Percentiles rank a stretch among this genome's conserved stretches.
phyloP scores from a whole-genome alignment of 2,329 filamentous ascomycete species.

The Pseudogymnoascus sp. region DNA sequence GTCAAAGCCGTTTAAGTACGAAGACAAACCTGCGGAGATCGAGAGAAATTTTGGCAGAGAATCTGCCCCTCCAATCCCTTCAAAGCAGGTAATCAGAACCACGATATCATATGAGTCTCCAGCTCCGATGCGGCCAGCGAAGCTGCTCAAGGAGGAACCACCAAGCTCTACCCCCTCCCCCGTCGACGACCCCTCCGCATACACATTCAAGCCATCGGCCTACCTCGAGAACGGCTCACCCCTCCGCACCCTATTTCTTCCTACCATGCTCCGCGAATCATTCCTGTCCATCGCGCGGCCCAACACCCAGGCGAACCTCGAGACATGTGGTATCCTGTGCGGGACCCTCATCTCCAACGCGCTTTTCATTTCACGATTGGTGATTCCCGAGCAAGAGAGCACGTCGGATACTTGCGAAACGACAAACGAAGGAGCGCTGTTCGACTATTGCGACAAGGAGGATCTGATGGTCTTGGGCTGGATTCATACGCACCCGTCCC shows the following conservation, averaged over 20 bases:
- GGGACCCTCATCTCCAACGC: conserved; percentile 89
- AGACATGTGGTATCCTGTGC: conserved; percentile 92
- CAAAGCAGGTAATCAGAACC: background rate
- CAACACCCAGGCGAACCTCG: conserved; percentile 76
- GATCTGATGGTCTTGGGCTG: conserved; percentile 84
- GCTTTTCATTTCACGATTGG: conserved; percentile 78
- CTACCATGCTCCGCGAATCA: conserved; percentile 60
- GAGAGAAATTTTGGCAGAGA: background rate
- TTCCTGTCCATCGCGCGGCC: conserved; percentile 68
- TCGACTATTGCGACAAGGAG: conserved; percentile 81
- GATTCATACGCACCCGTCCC: conserved; percentile 96
- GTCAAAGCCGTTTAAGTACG: conserved; percentile 42
- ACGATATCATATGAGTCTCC: background rate
- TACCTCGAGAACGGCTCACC: conserved; percentile 86
- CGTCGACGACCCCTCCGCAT: conserved; percentile 32
- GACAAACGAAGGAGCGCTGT: conserved; percentile 73
- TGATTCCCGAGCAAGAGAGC: conserved; percentile 85
- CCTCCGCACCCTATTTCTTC: conserved; percentile 81
- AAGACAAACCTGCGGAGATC: conserved; percentile 11
- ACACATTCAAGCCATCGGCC: conserved; percentile 76
- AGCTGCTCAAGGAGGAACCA: conserved; percentile 17
- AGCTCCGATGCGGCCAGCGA: conserved; percentile 21
- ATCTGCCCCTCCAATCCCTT: conserved; percentile 27
- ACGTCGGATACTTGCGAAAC: conserved; percentile 95
- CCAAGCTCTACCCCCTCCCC: conserved; percentile 12